Evolutionary conservation across 768 basidiomycete species (phyloP), one percentile per base, ranked within the genome.

Genomic region (Artomyces pyxidatus): DNA sequence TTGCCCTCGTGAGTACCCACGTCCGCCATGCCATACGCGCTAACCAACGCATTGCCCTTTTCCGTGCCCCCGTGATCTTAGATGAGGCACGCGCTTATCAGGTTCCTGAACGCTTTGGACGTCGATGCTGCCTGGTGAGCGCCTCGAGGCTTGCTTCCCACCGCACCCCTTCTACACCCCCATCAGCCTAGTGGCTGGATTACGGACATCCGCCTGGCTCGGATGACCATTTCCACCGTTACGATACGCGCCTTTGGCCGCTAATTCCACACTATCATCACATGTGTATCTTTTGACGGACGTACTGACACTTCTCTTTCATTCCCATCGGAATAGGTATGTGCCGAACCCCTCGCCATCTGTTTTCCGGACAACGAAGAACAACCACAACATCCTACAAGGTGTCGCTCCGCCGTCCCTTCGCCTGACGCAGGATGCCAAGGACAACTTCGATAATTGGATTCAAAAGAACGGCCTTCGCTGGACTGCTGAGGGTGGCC

Each of bases 371-470:
- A 91, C 87, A 52, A 94, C 91, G 56, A 88, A 88, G 75, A 89
- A 90, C 88, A 90, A 90, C 72, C 88, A 91, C 78, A 91, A 91
- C 68, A 90, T 89, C 62, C 73, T 95, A 21, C 92, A 96, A 79
- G 93, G 93, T 53, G 93, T 96, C 44, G 86, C 92, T 2, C 67
- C 80, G 11, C 81, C 85, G 8, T 79, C 79, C 51, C 74, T 90
- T 43, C 84, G 88, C 51, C 77, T 96, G 39, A 85, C 81, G 1
- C 74, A 85, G 54, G 81, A 83, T 48, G 82, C 85, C 45, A 88
- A 91, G 68, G 80, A 81, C 49, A 77, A 73, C 48, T 90, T 90
- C 57, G 86, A 88, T 57, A 76, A 83, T 6, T 95, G 92, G 93
- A 92, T 92, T 51, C 72, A 81, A 55, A 88, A 87, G 66, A 95